Base-by-base conservation (phyloP, 768 basidiomycete species). In the Phlebiopsis flavidoalba region DNA sequence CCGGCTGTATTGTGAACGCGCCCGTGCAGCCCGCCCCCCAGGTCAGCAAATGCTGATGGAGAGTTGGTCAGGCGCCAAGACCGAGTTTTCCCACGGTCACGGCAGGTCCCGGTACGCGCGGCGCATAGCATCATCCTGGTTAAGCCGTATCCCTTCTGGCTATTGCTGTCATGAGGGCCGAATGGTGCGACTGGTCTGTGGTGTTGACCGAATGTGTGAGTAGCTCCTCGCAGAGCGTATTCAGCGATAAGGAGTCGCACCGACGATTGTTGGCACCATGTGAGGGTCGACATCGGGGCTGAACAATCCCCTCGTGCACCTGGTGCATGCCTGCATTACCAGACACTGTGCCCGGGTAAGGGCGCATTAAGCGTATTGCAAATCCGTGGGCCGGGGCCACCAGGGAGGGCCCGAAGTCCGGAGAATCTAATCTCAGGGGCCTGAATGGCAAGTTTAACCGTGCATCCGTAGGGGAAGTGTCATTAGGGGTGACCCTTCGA, bases 221-320 rank as follows among this genome's bases (percentile, higher is more conserved):
- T 64, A 70, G 53, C 69, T 68, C 47, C 69, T 49, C 10, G 57
- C 47, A 12, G 65, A 66, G 14, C 62, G 49, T n/a, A n/a, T 33
- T 70, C 73, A 56, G 65, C n/a, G n/a, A n/a, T n/a, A 69, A 37
- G 59, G 55, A 15, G 56, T 64, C 14, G 62, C 60, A n/a, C 22
- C 67, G 66, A 1, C 61, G 48, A 11, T 60, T n/a, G n/a, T 64
- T 37, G 62, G 26, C 4, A 58, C 53, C 15, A 57, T 26, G 21
- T 59, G 58, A 8, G 46, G 36, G 7, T 63, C 62, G 10, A 48
- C 19, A 4, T 54, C 51, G 17, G 45, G 33, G 33, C 26, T 45
- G 47, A 40, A 47, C 53, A n/a, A 60, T 47, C n/a, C 21, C 17
- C 5, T 60, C 59, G 33, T 51, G 31, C 4, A 40, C 59, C 46